These are phyloP conservation scores for Suillus weaverae DNA, from an alignment of 768 basidiomycete species.

Conservation along the genomic window DNA sequence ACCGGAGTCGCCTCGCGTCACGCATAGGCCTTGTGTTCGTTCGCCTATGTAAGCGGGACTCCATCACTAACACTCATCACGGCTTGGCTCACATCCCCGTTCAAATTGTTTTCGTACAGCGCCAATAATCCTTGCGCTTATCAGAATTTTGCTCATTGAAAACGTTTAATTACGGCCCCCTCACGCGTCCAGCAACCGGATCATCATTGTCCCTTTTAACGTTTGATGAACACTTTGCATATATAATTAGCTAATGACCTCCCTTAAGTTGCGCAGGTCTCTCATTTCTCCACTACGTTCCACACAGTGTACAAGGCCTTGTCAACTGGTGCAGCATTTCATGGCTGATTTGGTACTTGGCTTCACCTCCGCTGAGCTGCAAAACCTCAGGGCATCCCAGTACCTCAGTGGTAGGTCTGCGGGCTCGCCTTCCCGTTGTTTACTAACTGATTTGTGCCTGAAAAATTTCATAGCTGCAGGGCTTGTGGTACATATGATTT, in stretches of 20 bases:
- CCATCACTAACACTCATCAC: background rate
- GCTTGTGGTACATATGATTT: conserved; percentile 19
- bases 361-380: conserved; percentile 3
- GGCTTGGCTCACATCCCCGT: background rate
- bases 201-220: background rate
- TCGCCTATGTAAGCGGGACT: background rate
- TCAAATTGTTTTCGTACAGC: background rate
- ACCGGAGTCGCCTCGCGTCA: background rate
- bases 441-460: conserved; percentile 6
- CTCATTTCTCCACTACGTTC: background rate
- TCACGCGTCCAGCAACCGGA: conserved; percentile 1
- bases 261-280: background rate
- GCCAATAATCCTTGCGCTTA: background rate
- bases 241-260: conserved; percentile 15
- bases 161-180: background rate
- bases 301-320: background rate
- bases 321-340: background rate
- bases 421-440: background rate
- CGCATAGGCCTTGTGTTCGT: background rate
- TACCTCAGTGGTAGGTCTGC: conserved; percentile 27
- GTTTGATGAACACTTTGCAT: conserved; percentile 6
- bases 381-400: conserved; percentile 17
- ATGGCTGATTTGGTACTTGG: background rate
- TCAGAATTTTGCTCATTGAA: background rate
- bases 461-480: conserved; percentile 19